Evolutionary conservation across 345 rosid species (phyloP).

Genomic region (Arabis hirsuta): DNA sequence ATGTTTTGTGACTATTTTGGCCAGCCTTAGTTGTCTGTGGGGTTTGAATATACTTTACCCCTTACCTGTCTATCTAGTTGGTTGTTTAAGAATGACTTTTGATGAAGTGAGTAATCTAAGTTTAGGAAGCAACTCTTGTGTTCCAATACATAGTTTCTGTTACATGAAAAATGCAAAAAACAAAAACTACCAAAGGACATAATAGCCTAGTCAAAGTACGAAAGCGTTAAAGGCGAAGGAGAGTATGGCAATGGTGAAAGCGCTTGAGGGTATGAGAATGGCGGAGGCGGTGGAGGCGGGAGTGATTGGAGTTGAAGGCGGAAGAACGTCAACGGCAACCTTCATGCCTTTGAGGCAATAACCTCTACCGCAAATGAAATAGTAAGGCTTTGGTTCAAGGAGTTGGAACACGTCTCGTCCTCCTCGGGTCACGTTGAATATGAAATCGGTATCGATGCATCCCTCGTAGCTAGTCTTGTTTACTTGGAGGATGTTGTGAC

Average conservation of each 20-base stretch:
- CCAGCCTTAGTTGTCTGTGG: slow-evolving; percentile 31
- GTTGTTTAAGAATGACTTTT: neutral
- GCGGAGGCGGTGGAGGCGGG: neutral
- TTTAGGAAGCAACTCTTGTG: slow-evolving; percentile 20
- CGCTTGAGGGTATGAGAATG: slow-evolving; percentile 1
- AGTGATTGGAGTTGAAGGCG: slow-evolving; percentile 8
- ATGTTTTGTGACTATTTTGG: slow-evolving; percentile 26
- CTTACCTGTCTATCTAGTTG: neutral
- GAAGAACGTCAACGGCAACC: slow-evolving; percentile 46
- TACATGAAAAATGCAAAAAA: neutral
- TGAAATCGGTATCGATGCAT: slow-evolving; percentile 54
- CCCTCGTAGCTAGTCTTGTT: slow-evolving; percentile 60
- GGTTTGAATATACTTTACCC: slow-evolving; percentile 23
- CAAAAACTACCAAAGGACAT: neutral
- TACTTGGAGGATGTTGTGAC: slow-evolving; percentile 59
- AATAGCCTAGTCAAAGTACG: neutral
- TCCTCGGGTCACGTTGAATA: slow-evolving; percentile 60
- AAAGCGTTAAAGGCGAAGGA: neutral
- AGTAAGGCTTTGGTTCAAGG: slow-evolving; percentile 51
- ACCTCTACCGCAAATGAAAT: slow-evolving; percentile 66
- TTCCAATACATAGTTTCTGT: neutral
- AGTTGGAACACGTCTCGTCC: slow-evolving; percentile 72
- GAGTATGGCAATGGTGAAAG: neutral
- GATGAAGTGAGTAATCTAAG: neutral
- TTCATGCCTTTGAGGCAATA: slow-evolving; percentile 67